phyloP scores from a whole-genome alignment of 495 filamentous ascomycete species.

The Xylaria grammica region DNA sequence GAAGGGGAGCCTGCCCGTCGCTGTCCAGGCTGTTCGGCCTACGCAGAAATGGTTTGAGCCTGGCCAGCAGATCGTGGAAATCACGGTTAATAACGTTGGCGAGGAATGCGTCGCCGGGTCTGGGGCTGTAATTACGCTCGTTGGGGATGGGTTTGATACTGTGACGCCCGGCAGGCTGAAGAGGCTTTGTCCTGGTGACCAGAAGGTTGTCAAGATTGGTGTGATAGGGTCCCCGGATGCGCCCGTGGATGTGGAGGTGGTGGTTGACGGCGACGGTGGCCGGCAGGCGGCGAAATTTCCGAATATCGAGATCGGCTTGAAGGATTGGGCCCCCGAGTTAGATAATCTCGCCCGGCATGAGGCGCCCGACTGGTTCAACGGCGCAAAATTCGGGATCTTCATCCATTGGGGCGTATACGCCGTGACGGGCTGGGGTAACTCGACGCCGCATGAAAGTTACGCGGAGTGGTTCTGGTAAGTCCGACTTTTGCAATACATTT shows the following conservation, averaged over 20 bases:
- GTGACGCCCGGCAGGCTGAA: conserved; percentile 48
- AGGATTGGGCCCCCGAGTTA: conserved; percentile 36
- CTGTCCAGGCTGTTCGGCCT: conserved; percentile 55
- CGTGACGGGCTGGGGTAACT: conserved; percentile 62
- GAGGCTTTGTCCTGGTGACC: conserved; percentile 58
- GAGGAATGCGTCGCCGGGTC: conserved; percentile 45
- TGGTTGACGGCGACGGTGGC: conserved; percentile 12
- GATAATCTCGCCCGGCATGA: conserved; percentile 52
- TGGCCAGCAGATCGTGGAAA: conserved; percentile 57
- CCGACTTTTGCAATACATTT: conserved; percentile 8
- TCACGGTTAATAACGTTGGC: conserved; percentile 57
- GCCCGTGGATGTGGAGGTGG: conserved; percentile 23
- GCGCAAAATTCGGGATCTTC: conserved; percentile 62
- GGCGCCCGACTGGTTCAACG: conserved; percentile 58
- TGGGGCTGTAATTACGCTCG: conserved; percentile 43
- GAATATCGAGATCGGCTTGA: conserved; percentile 34
- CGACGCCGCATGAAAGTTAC: conserved; percentile 54
- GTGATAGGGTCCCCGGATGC: conserved; percentile 37
- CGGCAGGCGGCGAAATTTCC: conserved; percentile 14
- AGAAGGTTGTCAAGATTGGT: conserved; percentile 53
- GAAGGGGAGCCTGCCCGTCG: conserved; percentile 22
- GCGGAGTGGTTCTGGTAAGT: conserved; percentile 57
- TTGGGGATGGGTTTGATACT: conserved; percentile 45
- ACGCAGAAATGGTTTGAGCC: conserved; percentile 55
- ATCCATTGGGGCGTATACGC: conserved; percentile 62